Percentiles rank a stretch among this genome's conserved stretches.
phyloP scores from a whole-genome alignment of 2,329 filamentous ascomycete species.

The Teratosphaeria zuluensis region DNA sequence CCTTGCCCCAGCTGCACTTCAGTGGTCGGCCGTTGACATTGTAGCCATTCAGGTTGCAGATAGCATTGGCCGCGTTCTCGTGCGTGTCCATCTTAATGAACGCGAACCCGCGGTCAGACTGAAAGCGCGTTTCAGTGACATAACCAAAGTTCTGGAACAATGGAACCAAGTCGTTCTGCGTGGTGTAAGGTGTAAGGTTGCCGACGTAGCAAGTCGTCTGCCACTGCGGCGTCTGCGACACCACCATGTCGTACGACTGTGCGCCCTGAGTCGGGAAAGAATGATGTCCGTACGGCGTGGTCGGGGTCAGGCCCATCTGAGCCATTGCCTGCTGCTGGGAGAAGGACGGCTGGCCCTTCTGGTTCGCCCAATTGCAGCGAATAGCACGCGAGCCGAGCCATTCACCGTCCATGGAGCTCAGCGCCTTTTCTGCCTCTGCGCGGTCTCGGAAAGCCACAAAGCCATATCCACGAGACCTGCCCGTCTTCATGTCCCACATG shows the following conservation, averaged over 20 bases:
- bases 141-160: slow-evolving; percentile 98
- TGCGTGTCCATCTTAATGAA: slow-evolving; percentile 99
- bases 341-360: slow-evolving; percentile 98
- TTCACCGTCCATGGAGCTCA: slow-evolving; percentile 97
- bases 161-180: slow-evolving; percentile 91
- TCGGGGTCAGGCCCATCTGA: slow-evolving; percentile 96
- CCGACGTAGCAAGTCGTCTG: slow-evolving; percentile 98
- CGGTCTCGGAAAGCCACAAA: slow-evolving; percentile 97
- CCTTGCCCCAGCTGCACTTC: slow-evolving; percentile 99
- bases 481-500: slow-evolving; percentile 99
- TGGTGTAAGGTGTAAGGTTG: slow-evolving; percentile 95
- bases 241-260: slow-evolving; percentile 95
- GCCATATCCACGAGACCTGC: slow-evolving; percentile 90
- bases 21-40: slow-evolving; percentile 93
- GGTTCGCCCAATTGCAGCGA: slow-evolving; percentile 99
- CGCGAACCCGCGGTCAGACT: slow-evolving; percentile 93
- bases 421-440: slow-evolving; percentile 83
- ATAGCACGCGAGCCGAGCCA: slow-evolving; percentile 98
- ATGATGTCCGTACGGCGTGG: slow-evolving; percentile 91
- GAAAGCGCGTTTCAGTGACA: slow-evolving; percentile 94
- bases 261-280: slow-evolving; percentile 87
- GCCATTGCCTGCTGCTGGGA: slow-evolving; percentile 96
- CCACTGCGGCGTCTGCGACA: slow-evolving; percentile 90
- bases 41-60: slow-evolving; percentile 95
- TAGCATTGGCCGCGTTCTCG: slow-evolving; percentile 96